Evolutionary conservation across 2,329 filamentous ascomycete species (phyloP).

Genomic region (Ophiobolus disseminans): DNA sequence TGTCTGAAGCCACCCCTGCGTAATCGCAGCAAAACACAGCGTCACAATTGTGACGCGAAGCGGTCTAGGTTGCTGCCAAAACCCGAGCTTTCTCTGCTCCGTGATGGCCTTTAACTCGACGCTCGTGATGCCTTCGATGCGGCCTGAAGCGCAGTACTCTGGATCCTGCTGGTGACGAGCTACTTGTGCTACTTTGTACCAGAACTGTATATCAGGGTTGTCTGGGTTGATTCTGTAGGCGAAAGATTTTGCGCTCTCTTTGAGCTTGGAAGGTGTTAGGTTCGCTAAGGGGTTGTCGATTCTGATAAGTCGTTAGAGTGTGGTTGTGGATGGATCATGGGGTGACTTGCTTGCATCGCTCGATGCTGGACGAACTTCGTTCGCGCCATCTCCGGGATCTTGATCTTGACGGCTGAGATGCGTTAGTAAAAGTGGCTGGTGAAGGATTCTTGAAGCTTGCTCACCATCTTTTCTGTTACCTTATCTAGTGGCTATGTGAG

Average conservation of each 20-base stretch:
- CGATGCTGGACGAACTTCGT: neutral
- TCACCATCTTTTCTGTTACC: no score
- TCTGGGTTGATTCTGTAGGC: neutral
- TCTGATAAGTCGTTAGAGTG: neutral
- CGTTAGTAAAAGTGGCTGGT: no score
- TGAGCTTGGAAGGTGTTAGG: neutral
- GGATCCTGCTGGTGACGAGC: neutral
- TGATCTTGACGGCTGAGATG: neutral
- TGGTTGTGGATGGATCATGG: neutral
- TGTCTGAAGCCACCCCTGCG: slow-evolving; percentile 2
- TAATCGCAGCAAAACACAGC: slow-evolving; percentile 1
- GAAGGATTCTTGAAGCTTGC: no score
- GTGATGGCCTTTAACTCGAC: neutral
- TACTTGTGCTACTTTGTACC: neutral
- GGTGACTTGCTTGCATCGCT: neutral
- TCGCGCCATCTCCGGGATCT: neutral
- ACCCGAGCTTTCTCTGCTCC: neutral
- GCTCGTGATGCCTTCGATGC: neutral
- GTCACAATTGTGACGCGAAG: slow-evolving; percentile 3
- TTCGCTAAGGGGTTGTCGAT: slow-evolving; percentile 2
- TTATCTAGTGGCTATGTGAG: no score
- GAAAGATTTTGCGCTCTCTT: neutral
- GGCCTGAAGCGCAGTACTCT: neutral
- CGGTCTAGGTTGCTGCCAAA: slow-evolving; percentile 3
- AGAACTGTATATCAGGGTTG: neutral